phyloP scores from a whole-genome alignment of 2,329 filamentous ascomycete genomes.

The Tolypocladium tropicale region DNA sequence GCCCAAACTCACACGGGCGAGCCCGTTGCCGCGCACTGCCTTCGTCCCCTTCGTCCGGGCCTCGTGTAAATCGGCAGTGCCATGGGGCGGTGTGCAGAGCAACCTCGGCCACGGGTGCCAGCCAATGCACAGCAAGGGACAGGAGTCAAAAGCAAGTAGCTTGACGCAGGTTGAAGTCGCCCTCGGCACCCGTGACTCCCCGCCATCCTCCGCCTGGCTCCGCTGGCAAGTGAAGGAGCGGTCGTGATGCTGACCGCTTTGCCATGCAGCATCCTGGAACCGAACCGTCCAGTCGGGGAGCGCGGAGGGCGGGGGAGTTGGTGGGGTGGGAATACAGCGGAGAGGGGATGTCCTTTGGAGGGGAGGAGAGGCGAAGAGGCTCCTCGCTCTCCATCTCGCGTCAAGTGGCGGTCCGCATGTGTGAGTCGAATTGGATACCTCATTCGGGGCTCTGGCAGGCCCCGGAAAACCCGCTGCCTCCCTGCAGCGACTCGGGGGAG shows the following conservation, averaged over 20 bases:
- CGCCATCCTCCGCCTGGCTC: not conserved
- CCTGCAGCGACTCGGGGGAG: not conserved
- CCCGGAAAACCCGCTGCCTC: not conserved
- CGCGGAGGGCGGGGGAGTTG: not conserved
- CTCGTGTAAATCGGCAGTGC: not conserved
- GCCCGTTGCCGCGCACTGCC: not conserved
- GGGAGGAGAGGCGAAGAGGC: not conserved
- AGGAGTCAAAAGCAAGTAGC: not conserved
- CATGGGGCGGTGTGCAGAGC: not conserved
- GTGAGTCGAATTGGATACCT: not conserved
- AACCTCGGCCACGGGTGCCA: not conserved
- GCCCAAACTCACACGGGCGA: not conserved
- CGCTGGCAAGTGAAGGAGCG: not conserved
- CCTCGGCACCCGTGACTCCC: not conserved
- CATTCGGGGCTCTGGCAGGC: not conserved
- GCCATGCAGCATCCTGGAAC: not conserved
- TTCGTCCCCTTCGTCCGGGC: no score
- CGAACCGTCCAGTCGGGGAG: not conserved
- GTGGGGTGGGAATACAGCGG: not conserved
- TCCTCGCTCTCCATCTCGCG: not conserved
- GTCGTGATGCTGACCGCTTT: slow-evolving; percentile 1
- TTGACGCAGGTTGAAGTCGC: no score
- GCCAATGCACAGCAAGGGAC: not conserved
- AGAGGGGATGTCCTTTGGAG: not conserved
- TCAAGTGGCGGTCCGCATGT: not conserved